A percentile compares a stretch with the other conserved stretches of the same genome.
Conservation (phyloP, 2,329 filamentous ascomycete species). For the Fragosphaeria purpurea region DNA sequence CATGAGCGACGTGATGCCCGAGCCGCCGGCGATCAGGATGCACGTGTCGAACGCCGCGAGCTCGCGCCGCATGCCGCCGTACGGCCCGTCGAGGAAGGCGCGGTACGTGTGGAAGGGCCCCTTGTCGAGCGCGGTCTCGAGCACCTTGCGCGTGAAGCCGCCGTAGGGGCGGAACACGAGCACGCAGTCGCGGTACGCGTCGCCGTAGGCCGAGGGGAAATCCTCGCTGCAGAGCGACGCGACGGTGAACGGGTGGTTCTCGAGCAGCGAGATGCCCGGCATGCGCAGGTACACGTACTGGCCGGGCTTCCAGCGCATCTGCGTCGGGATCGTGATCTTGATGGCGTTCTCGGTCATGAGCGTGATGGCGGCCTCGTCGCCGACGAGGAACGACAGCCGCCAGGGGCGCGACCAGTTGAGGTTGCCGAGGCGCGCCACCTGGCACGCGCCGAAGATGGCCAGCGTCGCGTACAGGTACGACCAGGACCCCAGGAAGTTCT, state of each 20-base stretch:
- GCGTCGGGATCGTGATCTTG: constrained; percentile 88
- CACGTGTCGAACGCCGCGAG: constrained; percentile 89
- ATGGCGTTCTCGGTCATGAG: constrained; percentile 89
- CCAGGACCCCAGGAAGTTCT: constrained; percentile 88
- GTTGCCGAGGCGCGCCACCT: constrained; percentile 66
- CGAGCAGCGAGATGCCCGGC: constrained; percentile 80
- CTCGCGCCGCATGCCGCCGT: constrained; percentile 85
- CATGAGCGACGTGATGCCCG: constrained; percentile 86
- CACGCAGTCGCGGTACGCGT: constrained; percentile 78
- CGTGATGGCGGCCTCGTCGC: constrained; percentile 83
- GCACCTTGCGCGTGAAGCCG: constrained; percentile 77
- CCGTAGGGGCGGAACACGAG: constrained; percentile 86
- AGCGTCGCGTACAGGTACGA: constrained; percentile 75
- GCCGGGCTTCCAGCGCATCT: constrained; percentile 84
- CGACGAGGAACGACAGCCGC: constrained; percentile 72
- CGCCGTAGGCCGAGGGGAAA: constrained; percentile 84
- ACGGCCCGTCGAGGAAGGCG: constrained; percentile 87
- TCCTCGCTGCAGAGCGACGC: constrained; percentile 86
- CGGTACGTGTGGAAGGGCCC: constrained; percentile 87
- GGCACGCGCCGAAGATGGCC: constrained; percentile 68
- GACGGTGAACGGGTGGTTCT: constrained; percentile 94
- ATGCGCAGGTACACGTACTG: constrained; percentile 94
- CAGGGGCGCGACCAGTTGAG: constrained; percentile 83
- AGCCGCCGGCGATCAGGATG: constrained; percentile 86
- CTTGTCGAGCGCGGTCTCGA: constrained; percentile 74